These are phyloP conservation scores for Planoprotostelium fungivorum DNA, from an alignment of 78 protist genomes.

Conservation along the genomic window DNA sequence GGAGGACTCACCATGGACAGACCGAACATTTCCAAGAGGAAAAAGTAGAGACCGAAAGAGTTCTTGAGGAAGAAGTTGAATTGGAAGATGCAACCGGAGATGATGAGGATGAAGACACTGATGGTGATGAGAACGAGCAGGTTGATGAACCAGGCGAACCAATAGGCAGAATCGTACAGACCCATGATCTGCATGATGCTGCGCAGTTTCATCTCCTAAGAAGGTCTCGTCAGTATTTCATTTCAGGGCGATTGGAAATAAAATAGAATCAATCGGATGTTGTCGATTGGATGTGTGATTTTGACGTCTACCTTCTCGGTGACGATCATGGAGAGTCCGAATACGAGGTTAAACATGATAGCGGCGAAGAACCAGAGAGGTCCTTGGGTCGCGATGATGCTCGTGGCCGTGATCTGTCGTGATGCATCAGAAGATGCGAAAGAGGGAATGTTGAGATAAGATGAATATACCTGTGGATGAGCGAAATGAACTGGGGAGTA, in stretches of 20 bases:
- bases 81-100: slow-evolving; percentile 11
- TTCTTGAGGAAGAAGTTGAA: slow-evolving; percentile 20
- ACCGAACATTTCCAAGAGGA: slow-evolving; percentile 28
- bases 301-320: too few relatives aligned
- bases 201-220: slow-evolving; percentile 30
- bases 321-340: neutral
- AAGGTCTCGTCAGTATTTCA: too few relatives aligned
- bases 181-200: slow-evolving; percentile 61
- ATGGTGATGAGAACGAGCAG: slow-evolving; percentile 20
- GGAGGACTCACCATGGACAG: slow-evolving; percentile 24
- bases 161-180: slow-evolving; percentile 31
- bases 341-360: neutral
- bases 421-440: too few relatives aligned
- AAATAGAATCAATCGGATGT: too few relatives aligned
- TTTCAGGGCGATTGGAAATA: too few relatives aligned
- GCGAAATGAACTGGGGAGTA: too few relatives aligned
- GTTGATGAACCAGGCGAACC: slow-evolving; percentile 37
- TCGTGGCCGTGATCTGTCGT: neutral
- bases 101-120: neutral
- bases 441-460: too few relatives aligned
- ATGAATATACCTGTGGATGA: too few relatives aligned
- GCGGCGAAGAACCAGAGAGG: neutral
- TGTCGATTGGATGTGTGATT: too few relatives aligned
- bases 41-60: slow-evolving; percentile 27
- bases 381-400: neutral